These are phyloP conservation scores for Botrytis tulipae DNA, from an alignment of 2,329 filamentous ascomycete genomes.

Conservation along the genomic window DNA sequence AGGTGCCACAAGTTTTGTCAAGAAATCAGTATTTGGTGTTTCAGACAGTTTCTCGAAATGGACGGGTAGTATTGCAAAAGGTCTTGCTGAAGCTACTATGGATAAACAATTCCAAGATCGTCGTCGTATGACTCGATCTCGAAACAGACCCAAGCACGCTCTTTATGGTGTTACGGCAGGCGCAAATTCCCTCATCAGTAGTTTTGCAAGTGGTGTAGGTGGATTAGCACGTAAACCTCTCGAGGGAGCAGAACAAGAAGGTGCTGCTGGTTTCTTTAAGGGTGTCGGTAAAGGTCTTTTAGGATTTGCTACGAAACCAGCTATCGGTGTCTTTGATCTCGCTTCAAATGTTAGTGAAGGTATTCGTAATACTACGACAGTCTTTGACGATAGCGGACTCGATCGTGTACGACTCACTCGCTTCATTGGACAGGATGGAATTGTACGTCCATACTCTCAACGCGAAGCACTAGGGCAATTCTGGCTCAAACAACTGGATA, in stretches of 20 bases:
- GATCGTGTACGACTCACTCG: conserved; percentile 92
- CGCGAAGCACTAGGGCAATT: conserved; percentile 95
- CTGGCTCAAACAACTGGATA: conserved; percentile 98
- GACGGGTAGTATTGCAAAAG: conserved; percentile 95
- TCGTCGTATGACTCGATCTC: conserved; percentile 84
- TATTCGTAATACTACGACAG: conserved; percentile 96
- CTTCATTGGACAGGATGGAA: conserved; percentile 87
- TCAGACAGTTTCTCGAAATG: conserved; percentile 97
- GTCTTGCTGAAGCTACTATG: conserved; percentile 88
- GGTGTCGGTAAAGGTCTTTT: conserved; percentile 93
- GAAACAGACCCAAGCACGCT: conserved; percentile 95
- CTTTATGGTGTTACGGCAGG: conserved; percentile 94
- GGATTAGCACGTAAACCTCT: conserved; percentile 91
- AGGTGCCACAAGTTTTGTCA: conserved; percentile 93
- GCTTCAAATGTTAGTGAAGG: conserved; percentile 96
- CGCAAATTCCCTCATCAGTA: conserved; percentile 91
- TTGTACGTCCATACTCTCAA: conserved; percentile 91
- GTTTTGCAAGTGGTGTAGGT: conserved; percentile 88
- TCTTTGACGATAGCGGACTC: conserved; percentile 91
- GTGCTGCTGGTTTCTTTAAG: conserved; percentile 92
- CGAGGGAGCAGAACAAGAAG: conserved; percentile 94
- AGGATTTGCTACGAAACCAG: conserved; percentile 93
- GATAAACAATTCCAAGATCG: conserved; percentile 99
- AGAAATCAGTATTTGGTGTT: conserved; percentile 97
- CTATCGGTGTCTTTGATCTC: conserved; percentile 94